A percentile compares a stretch with the other conserved stretches of the same genome.
These are phyloP conservation scores for Lentinula detonsa DNA, from an alignment of 768 basidiomycete genomes.

Conservation along the genomic window DNA sequence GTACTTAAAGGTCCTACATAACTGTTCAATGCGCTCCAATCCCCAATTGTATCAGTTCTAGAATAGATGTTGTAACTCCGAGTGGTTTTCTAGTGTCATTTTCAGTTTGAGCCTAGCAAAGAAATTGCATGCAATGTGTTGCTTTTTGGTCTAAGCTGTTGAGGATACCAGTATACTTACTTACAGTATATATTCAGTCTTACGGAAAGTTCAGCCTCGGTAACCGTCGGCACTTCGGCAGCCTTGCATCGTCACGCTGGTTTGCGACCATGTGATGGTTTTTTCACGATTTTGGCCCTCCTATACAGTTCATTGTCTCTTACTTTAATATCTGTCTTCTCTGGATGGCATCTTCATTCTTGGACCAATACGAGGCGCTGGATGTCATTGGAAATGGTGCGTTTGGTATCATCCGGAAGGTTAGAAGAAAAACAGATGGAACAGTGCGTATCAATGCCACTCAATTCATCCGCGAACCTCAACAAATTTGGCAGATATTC, in stretches of 20 bases:
- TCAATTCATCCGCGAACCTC: neutral
- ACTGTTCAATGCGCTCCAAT: no score
- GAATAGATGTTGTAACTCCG: no score
- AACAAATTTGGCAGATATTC: slow-evolving; percentile 48
- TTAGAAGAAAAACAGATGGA: slow-evolving; percentile 78
- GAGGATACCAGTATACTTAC: no score
- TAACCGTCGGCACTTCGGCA: no score
- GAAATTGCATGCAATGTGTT: no score
- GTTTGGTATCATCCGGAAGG: slow-evolving; percentile 97
- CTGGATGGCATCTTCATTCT: slow-evolving; percentile 33
- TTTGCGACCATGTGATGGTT: neutral
- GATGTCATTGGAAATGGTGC: slow-evolving; percentile 96
- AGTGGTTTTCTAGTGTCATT: no score
- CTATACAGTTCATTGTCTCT: neutral
- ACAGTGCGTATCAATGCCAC: slow-evolving; percentile 42
- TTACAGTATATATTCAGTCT: no score
- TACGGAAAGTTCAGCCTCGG: no score
- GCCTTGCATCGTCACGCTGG: neutral
- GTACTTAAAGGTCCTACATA: no score
- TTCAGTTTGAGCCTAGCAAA: no score
- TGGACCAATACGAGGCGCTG: slow-evolving; percentile 80
- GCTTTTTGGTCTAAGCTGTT: no score
- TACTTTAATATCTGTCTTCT: neutral
- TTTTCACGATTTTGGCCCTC: neutral
- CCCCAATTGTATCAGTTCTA: no score